Evolutionary conservation across 2,329 filamentous ascomycete species (phyloP).

Genomic region (Aspergillus bombycis): DNA sequence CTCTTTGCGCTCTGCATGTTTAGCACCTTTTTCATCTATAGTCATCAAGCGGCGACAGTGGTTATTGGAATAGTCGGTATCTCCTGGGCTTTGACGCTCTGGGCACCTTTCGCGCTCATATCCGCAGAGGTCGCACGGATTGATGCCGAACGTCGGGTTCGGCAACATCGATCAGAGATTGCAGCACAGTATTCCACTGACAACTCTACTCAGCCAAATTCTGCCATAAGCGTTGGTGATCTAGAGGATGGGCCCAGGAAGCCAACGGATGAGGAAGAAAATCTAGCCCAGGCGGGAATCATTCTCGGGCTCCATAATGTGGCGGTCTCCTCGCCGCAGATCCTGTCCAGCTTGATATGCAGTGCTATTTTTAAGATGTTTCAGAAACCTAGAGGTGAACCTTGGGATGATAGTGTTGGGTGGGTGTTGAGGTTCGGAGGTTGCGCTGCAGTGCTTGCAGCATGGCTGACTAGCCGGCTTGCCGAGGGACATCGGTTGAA

Average conservation of each 20-base stretch:
- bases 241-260: slow-evolving; percentile 33
- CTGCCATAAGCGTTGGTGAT: slow-evolving; percentile 18
- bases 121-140: slow-evolving; percentile 86
- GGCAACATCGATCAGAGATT: slow-evolving; percentile 42
- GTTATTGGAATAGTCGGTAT: slow-evolving; percentile 83
- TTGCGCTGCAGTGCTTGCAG: slow-evolving; percentile 74
- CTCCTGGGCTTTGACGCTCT: slow-evolving; percentile 89
- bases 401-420: slow-evolving; percentile 83
- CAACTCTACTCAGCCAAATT: slow-evolving; percentile 4
- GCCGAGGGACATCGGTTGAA: slow-evolving; percentile 56
- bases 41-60: slow-evolving; percentile 71
- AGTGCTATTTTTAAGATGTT: slow-evolving; percentile 81
- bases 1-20: slow-evolving; percentile 82
- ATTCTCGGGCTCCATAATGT: slow-evolving; percentile 96
- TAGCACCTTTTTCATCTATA: slow-evolving; percentile 76
- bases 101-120: slow-evolving; percentile 95
- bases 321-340: slow-evolving; percentile 87
- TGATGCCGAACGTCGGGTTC: slow-evolving; percentile 66
- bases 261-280: slow-evolving; percentile 45
- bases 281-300: slow-evolving; percentile 79
- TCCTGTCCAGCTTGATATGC: slow-evolving; percentile 82
- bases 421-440: slow-evolving; percentile 87
- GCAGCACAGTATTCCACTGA: slow-evolving; percentile 24
- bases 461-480: slow-evolving; percentile 70
- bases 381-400: slow-evolving; percentile 82